phyloP scores from a whole-genome alignment of 1,284 basidiomycete genomes.

The Rhodofomes roseus region DNA sequence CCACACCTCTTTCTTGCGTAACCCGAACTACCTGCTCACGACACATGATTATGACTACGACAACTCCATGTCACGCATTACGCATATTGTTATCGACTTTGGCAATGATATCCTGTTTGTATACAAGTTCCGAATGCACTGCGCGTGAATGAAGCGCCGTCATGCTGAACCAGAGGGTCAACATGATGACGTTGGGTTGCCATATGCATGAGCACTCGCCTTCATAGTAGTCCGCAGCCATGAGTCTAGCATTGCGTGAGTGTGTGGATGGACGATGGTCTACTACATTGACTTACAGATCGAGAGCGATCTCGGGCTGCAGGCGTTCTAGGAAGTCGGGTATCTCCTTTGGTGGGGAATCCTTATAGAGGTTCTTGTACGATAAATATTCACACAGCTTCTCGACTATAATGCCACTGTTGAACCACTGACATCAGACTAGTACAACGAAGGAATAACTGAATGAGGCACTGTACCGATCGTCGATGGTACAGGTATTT shows the following conservation, averaged over 20 bases:
- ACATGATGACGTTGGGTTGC: not conserved
- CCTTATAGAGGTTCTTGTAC: conserved; percentile 71
- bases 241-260: conserved; percentile 39
- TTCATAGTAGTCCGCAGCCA: conserved; percentile 75
- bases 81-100: conserved; percentile 4
- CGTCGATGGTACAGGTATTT: conserved; percentile 44
- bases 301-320: conserved; percentile 76
- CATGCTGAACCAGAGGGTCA: not conserved
- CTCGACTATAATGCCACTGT: conserved; percentile 72
- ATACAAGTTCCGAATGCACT: too few species aligned
- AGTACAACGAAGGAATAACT: not conserved
- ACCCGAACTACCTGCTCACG: not conserved
- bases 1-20: not conserved
- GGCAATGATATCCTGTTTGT: not conserved
- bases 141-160: not conserved
- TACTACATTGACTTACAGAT: conserved; percentile 55
- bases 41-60: not conserved
- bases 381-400: conserved; percentile 81
- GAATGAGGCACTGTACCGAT: conserved; percentile 34
- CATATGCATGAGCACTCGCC: conserved; percentile 31
- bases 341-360: conserved; percentile 57
- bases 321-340: conserved; percentile 79
- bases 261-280: not conserved
- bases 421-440: not conserved
- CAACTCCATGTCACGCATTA: conserved; percentile 11